Evolutionary conservation across 2,329 filamentous ascomycete species (phyloP).

Genomic region (Epichloe sp.): DNA sequence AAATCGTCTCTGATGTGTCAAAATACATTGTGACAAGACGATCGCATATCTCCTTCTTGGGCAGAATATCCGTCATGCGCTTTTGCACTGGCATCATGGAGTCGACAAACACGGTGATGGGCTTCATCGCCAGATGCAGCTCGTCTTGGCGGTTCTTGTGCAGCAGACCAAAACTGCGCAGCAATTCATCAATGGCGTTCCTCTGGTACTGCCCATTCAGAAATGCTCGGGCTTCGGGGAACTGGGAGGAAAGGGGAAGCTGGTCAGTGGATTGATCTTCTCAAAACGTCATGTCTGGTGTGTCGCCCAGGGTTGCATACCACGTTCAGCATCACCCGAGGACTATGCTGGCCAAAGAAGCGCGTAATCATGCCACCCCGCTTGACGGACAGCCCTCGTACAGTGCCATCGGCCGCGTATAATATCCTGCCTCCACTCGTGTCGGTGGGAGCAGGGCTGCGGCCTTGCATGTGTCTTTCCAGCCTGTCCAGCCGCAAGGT

Average conservation of each 20-base stretch:
- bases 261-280: neutral
- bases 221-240: conserved; percentile 7
- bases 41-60: conserved; percentile 37
- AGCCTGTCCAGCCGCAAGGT: conserved; percentile 37
- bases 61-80: conserved; percentile 44
- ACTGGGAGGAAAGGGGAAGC: neutral
- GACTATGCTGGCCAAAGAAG: conserved; percentile 40
- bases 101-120: conserved; percentile 43
- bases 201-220: conserved; percentile 2
- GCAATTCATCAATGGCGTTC: conserved; percentile 25
- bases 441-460: conserved; percentile 27
- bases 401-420: conserved; percentile 29
- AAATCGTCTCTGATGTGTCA: conserved; percentile 37
- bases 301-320: conserved; percentile 20
- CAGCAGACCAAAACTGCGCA: conserved; percentile 32
- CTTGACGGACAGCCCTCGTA: conserved; percentile 38
- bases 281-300: neutral
- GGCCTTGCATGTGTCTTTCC: conserved; percentile 35
- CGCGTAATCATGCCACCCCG: conserved; percentile 31
- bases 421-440: conserved; percentile 18
- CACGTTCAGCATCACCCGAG: conserved; percentile 39
- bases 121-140: conserved; percentile 31
- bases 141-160: conserved; percentile 35
- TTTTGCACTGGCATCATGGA: conserved; percentile 45
- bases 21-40: conserved; percentile 36